A percentile compares a stretch with the other conserved stretches of the same genome.
Conservation (phyloP, 371 early-diverging fungal genomes). For the Haplosporangium sp. region DNA sequence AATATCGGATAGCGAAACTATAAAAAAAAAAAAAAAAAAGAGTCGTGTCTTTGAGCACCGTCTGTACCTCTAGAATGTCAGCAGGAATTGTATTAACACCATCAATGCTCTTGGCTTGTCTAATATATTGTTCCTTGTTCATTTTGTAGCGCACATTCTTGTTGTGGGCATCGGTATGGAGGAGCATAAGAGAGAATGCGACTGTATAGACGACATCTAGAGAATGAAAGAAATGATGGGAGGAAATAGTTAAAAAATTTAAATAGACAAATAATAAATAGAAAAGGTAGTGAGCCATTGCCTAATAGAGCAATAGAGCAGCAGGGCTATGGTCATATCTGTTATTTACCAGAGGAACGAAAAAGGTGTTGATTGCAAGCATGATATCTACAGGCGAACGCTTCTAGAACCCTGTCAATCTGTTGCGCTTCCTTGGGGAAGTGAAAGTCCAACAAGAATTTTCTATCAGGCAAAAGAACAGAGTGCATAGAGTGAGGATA, state of each 20-base stretch:
- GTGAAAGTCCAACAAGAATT: conserved; percentile 78
- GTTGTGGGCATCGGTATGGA: conserved; percentile 95
- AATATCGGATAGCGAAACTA: neutral
- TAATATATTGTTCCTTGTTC: conserved; percentile 85
- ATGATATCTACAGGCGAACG: conserved; percentile 86
- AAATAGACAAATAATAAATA: neutral
- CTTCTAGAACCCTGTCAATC: conserved; percentile 89
- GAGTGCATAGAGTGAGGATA: conserved; percentile 9
- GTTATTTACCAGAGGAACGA: conserved; percentile 65
- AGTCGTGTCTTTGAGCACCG: neutral
- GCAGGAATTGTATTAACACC: conserved; percentile 74
- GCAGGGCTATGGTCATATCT: neutral
- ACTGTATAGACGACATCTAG: conserved; percentile 83
- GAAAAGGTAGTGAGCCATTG: conserved; percentile 1
- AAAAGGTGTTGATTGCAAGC: conserved; percentile 77
- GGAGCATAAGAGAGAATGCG: conserved; percentile 86
- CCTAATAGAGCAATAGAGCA: neutral
- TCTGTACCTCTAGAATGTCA: conserved; percentile 75
- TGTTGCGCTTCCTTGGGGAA: conserved; percentile 93
- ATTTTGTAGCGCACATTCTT: conserved; percentile 87
- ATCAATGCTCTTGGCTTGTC: conserved; percentile 74
- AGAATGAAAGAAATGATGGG: neutral
- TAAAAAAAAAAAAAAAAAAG: neutral
- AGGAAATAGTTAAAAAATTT: neutral
- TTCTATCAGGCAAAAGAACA: conserved; percentile 58